Evolutionary conservation across 306 rosid species (phyloP).

Genomic region (Arachis stenosperma): DNA sequence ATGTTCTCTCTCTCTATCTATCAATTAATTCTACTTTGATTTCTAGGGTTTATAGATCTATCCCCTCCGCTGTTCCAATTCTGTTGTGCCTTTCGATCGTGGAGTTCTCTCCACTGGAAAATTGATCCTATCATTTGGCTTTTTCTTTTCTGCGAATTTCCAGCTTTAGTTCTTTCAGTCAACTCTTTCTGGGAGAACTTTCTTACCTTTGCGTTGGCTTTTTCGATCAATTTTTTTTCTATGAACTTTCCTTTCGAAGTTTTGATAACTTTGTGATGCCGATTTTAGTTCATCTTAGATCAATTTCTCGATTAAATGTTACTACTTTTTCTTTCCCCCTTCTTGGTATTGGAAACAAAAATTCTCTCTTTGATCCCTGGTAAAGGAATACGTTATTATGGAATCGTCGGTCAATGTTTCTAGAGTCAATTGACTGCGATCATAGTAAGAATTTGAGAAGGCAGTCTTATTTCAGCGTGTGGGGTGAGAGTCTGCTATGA

Average conservation of each 20-base stretch:
- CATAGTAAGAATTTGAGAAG: neutral
- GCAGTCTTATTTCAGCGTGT: neutral
- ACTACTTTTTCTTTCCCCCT: neutral
- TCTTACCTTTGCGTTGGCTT: neutral
- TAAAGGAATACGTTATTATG: neutral
- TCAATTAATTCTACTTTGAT: neutral
- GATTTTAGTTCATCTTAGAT: neutral
- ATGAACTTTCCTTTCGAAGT: too few relatives aligned
- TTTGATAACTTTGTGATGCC: neutral
- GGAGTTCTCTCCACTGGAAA: neutral
- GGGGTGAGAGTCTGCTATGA: neutral
- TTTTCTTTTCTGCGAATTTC: neutral
- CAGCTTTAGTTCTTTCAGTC: neutral
- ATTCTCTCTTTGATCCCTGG: neutral
- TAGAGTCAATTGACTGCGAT: neutral
- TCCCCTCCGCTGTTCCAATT: constrained; percentile 2
- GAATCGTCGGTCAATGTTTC: neutral
- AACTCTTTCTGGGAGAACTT: neutral
- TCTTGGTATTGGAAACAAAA: neutral
- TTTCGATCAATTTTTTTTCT: neutral
- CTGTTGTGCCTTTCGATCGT: constrained; percentile 11
- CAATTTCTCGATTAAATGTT: neutral
- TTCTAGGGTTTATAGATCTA: constrained; percentile 23
- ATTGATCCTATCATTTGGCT: neutral
- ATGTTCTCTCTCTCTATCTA: constrained; percentile 5